A percentile compares a stretch with the other conserved stretches of the same genome.
These are phyloP conservation scores for Sparassis latifolia DNA, from an alignment of 1,284 basidiomycete species.

Conservation along the genomic window DNA sequence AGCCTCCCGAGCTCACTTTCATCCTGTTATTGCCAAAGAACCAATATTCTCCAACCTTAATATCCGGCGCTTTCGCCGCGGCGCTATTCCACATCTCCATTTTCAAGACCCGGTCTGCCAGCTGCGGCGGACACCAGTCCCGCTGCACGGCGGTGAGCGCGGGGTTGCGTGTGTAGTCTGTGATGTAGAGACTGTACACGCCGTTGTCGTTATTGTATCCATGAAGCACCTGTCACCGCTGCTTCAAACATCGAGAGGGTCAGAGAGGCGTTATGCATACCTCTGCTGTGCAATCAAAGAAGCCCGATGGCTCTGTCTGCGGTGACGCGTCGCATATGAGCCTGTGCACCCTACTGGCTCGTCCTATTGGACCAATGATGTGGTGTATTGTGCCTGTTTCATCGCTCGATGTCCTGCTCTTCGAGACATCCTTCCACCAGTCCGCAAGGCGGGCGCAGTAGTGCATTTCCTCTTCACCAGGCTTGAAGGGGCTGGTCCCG, in stretches of 20 bases:
- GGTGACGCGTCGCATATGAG: slow-evolving; percentile 47
- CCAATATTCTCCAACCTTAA: slow-evolving; percentile 49
- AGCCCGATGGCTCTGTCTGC: slow-evolving; percentile 33
- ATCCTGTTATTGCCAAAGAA: slow-evolving; percentile 50
- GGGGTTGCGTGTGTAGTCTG: slow-evolving; percentile 54
- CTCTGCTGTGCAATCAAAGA: slow-evolving; percentile 65
- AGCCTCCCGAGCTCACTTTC: slow-evolving; percentile 31
- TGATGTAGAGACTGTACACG: slow-evolving; percentile 52
- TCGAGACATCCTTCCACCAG: slow-evolving; percentile 42
- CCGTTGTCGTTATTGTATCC: slow-evolving; percentile 30
- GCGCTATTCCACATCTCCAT: slow-evolving; percentile 55
- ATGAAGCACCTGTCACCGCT: slow-evolving; percentile 37
- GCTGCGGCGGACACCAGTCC: slow-evolving; percentile 40
- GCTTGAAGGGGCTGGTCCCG: slow-evolving; percentile 11
- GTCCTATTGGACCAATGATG: not conserved
- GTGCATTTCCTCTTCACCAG: slow-evolving; percentile 24
- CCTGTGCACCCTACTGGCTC: slow-evolving; percentile 32
- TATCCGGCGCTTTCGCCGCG: slow-evolving; percentile 29
- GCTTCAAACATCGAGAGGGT: not conserved
- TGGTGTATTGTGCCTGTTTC: slow-evolving; percentile 1
- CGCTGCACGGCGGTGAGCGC: slow-evolving; percentile 26
- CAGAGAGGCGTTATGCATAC: slow-evolving; percentile 28
- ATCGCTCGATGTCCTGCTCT: too few species aligned
- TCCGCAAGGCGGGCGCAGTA: slow-evolving; percentile 34
- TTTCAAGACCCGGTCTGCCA: slow-evolving; percentile 40